Conservation (phyloP, 768 basidiomycete species). For the Leccinum boreale region DNA sequence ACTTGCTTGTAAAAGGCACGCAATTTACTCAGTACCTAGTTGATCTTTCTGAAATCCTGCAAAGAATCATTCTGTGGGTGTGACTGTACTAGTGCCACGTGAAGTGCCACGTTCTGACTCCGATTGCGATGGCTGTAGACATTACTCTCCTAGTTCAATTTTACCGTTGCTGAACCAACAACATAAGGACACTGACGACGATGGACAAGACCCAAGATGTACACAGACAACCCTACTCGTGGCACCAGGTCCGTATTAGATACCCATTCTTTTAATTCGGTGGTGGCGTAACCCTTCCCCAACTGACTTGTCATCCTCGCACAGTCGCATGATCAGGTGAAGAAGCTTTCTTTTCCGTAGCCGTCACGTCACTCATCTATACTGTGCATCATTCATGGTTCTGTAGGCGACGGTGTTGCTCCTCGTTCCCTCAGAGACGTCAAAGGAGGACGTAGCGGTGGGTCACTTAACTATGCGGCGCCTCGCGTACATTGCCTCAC, state of each 20-base stretch:
- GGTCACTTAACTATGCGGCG: constrained; percentile 19
- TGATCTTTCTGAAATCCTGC: constrained; percentile 1
- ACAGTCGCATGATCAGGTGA: constrained; percentile 88
- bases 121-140: constrained; percentile 25
- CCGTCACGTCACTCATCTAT: constrained; percentile 12
- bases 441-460: constrained; percentile 70
- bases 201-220: constrained; percentile 27
- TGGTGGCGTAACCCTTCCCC: constrained; percentile 15
- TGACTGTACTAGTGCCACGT: constrained; percentile 18
- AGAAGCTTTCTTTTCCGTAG: constrained; percentile 12
- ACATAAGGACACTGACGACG: constrained; percentile 9
- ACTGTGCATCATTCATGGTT: constrained; percentile 12
- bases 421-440: constrained; percentile 67
- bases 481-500: constrained; percentile 2
- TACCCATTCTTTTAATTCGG: background rate
- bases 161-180: constrained; percentile 7
- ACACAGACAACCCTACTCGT: constrained; percentile 58
- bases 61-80: constrained; percentile 1
- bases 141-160: constrained; percentile 8
- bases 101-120: constrained; percentile 34
- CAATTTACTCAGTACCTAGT: constrained; percentile 22
- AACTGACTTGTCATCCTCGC: constrained; percentile 5
- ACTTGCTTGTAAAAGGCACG: constrained; percentile 25
- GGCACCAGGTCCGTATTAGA: constrained; percentile 70
- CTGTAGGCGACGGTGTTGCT: constrained; percentile 71